Evolutionary conservation across 2,329 filamentous ascomycete genomes (phyloP), one percentile per base, ranked within the genome.

Genomic region (Amphichorda felina): DNA sequence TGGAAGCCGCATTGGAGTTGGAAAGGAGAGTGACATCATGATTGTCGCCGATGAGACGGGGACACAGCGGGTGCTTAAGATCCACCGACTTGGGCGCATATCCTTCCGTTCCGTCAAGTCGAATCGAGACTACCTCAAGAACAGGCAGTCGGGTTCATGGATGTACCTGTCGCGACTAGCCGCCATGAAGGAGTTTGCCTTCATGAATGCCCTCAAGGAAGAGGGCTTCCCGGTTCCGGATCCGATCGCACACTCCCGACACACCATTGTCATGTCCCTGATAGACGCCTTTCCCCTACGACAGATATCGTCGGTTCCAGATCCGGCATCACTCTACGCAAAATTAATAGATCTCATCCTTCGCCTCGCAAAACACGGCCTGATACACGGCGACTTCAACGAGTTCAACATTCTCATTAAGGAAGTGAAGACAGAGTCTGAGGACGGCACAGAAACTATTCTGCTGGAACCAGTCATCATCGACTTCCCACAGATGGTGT

Each of bases 311-410:
- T 72, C 72, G 18, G 80, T 98, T 2, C 82, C 86, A 22, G 75
- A 95, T 45, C 86, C 89, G 0, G 83, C 86, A 3, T 63, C 63
- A n/a, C 68, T 98, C 5, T 98, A 98, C 54, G 79, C 79, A n/a
- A 86, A 96, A 41, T 66, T 98, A 24, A 93, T 98, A 50, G 71
- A 76, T 29, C 73, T 95, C 47, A 86, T 98, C 38, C 65, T 98
- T 30, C 74, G 79, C 19, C 68, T 98, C 28, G 89, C 91, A 5
- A 76, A 76, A 41, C 78, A 88, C 46, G 91, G 91, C 6, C 65
- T 98, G 33, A 98, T 98, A 41, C 91, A 98, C 54, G 91, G 91
- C 42, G 91, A 98, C 55, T 98, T 93, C 65, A 98, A 98, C 64
- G 93, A 98, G 58, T 98, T 98, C 70, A 98, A 98, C 56, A 89